Conservation (phyloP, 371 early-diverging fungal genomes). For the Mucor irregularis region DNA sequence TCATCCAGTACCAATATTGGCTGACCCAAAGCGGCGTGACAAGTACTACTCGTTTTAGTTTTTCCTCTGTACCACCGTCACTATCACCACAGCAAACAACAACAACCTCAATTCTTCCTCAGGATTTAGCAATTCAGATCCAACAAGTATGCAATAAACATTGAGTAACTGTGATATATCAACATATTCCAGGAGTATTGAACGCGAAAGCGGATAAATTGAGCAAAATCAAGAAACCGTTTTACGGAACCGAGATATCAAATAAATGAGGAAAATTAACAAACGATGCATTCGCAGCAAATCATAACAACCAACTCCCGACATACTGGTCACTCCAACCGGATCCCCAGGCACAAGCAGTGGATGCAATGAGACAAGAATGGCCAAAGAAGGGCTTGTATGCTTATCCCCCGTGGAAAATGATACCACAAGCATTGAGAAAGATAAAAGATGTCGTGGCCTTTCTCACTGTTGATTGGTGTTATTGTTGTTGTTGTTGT, state of each 20-base stretch:
- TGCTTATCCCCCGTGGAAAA: constrained; percentile 1
- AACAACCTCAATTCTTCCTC: neutral
- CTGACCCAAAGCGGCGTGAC: too few relatives aligned
- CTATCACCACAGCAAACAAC: too few relatives aligned
- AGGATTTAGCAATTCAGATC: neutral
- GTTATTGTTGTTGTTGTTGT: constrained; percentile 3
- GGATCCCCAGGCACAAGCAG: neutral
- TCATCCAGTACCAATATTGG: too few relatives aligned
- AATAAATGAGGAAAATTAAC: neutral
- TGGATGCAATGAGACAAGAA: constrained; percentile 5
- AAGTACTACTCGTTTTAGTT: too few relatives aligned
- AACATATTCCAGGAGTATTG: neutral
- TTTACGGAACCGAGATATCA: neutral
- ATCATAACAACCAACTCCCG: neutral
- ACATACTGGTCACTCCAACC: neutral
- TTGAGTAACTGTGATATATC: neutral
- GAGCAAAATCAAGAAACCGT: neutral
- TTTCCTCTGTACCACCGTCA: too few relatives aligned
- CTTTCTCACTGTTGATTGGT: neutral
- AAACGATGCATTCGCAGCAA: constrained; percentile 3
- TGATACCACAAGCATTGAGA: constrained; percentile 3
- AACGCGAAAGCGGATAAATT: constrained; percentile 2
- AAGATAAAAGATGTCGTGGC: neutral
- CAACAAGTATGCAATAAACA: neutral
- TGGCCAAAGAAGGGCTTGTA: constrained; percentile 5